A percentile compares a stretch with the other conserved stretches of the same genome.
Evolutionary conservation across 1,284 basidiomycete species (phyloP).

Genomic region (Rhodotorula sp.): DNA sequence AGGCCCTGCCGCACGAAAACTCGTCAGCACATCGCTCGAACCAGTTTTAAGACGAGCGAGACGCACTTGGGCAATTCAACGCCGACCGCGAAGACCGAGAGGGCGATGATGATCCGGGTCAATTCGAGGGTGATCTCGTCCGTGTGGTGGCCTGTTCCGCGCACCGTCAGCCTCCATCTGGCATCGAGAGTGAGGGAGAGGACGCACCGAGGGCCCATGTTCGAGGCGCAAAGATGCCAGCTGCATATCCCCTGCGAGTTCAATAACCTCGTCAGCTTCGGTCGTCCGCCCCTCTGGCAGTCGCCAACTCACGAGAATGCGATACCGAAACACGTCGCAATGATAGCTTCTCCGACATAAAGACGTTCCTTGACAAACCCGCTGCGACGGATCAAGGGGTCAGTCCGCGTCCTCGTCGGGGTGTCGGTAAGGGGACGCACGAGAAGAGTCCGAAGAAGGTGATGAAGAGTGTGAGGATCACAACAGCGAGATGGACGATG

Average conservation of each 20-base stretch:
- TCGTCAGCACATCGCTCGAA: background rate
- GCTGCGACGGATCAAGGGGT: background rate
- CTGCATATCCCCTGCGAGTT: slow-evolving; percentile 66
- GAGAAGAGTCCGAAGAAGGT: slow-evolving; percentile 56
- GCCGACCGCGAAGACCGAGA: slow-evolving; percentile 96
- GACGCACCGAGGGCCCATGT: slow-evolving; percentile 63
- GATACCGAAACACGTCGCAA: slow-evolving; percentile 92
- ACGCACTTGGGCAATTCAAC: slow-evolving; percentile 77
- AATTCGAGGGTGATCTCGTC: slow-evolving; percentile 63
- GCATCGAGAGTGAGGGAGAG: background rate
- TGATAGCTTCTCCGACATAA: slow-evolving; percentile 94
- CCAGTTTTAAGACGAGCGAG: too few relatives aligned
- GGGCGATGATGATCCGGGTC: slow-evolving; percentile 91
- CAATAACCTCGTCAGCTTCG: too few relatives aligned
- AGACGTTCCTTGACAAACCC: slow-evolving; percentile 82
- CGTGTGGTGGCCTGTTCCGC: slow-evolving; percentile 49
- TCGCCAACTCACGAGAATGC: slow-evolving; percentile 59
- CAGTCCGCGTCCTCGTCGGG: slow-evolving; percentile 13
- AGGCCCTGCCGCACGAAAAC: slow-evolving; percentile 55
- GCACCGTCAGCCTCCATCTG: slow-evolving; percentile 38
- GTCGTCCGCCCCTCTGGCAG: background rate
- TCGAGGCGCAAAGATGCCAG: slow-evolving; percentile 80
- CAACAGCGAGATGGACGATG: slow-evolving; percentile 60
- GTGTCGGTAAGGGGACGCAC: slow-evolving; percentile 14
- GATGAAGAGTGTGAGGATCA: slow-evolving; percentile 62